Evolutionary conservation across 2,329 filamentous ascomycete species (phyloP).

Genomic region (Hawksworthiomyces lignivorus): DNA sequence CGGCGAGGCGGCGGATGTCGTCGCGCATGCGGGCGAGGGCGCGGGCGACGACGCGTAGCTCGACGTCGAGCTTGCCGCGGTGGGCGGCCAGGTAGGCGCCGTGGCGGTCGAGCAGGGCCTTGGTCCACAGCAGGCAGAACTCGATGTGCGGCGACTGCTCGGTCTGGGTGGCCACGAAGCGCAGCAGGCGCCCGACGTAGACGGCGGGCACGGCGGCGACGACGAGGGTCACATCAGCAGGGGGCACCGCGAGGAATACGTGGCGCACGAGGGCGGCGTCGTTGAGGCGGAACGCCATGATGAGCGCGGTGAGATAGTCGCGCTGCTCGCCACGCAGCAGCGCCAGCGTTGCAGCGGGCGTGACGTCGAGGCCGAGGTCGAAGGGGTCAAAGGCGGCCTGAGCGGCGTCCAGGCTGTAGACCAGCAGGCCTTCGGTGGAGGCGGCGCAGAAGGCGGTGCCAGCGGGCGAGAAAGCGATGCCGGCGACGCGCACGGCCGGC

Average conservation of each 20-base stretch:
- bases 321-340: slow-evolving; percentile 58
- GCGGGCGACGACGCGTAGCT: slow-evolving; percentile 74
- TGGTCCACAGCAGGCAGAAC: slow-evolving; percentile 90
- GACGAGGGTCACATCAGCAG: slow-evolving; percentile 65
- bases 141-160: slow-evolving; percentile 91
- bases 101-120: slow-evolving; percentile 71
- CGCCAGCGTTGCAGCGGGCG: slow-evolving; percentile 71
- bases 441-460: slow-evolving; percentile 90
- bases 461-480: slow-evolving; percentile 80
- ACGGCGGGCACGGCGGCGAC: slow-evolving; percentile 73
- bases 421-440: slow-evolving; percentile 85
- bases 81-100: slow-evolving; percentile 80
- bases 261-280: slow-evolving; percentile 72
- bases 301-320: slow-evolving; percentile 83
- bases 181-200: slow-evolving; percentile 77
- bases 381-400: slow-evolving; percentile 93
- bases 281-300: slow-evolving; percentile 97
- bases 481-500: slow-evolving; percentile 77
- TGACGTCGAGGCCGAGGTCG: slow-evolving; percentile 90
- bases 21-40: slow-evolving; percentile 73
- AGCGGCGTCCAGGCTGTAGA: slow-evolving; percentile 82
- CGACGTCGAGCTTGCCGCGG: slow-evolving; percentile 69
- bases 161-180: slow-evolving; percentile 79
- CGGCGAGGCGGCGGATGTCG: slow-evolving; percentile 73
- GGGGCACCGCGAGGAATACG: slow-evolving; percentile 78